A percentile compares a stretch with the other conserved stretches of the same genome.
These are phyloP conservation scores for Chrysoporthe deuterocubensis DNA, from an alignment of 2,329 filamentous ascomycete species.

Conservation along the genomic window DNA sequence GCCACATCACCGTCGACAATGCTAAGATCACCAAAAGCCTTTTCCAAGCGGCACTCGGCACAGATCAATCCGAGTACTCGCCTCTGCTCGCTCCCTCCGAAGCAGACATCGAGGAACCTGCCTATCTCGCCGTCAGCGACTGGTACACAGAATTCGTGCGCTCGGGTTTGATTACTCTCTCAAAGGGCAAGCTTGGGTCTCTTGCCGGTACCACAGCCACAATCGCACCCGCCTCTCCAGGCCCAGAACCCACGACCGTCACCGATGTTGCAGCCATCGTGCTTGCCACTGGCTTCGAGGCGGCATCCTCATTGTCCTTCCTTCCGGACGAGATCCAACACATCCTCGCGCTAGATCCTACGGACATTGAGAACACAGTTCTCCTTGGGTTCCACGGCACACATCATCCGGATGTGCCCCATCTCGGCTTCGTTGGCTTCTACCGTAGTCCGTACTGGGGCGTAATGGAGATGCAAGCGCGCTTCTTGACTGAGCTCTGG, in stretches of 20 bases:
- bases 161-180: slow-evolving; percentile 60
- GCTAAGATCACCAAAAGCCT: slow-evolving; percentile 59
- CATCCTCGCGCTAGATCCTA: slow-evolving; percentile 60
- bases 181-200: slow-evolving; percentile 50
- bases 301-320: slow-evolving; percentile 66
- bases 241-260: slow-evolving; percentile 41
- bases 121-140: slow-evolving; percentile 72
- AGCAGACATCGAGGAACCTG: slow-evolving; percentile 52
- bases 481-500: slow-evolving; percentile 69
- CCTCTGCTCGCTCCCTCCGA: slow-evolving; percentile 44
- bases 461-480: slow-evolving; percentile 84
- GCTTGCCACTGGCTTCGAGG: slow-evolving; percentile 76
- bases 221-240: slow-evolving; percentile 32
- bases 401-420: slow-evolving; percentile 62
- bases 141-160: slow-evolving; percentile 76
- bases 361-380: slow-evolving; percentile 61
- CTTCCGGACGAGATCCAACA: slow-evolving; percentile 61
- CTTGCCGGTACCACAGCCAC: slow-evolving; percentile 43
- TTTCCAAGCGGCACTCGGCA: slow-evolving; percentile 53
- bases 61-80: slow-evolving; percentile 58
- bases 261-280: slow-evolving; percentile 68
- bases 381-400: slow-evolving; percentile 71
- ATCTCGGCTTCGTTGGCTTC: slow-evolving; percentile 79
- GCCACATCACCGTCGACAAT: slow-evolving; percentile 63
- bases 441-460: slow-evolving; percentile 87